Percentiles rank a stretch among this genome's conserved stretches.
phyloP scores from a whole-genome alignment of 441 rosid genomes.

The Adansonia gregorii region DNA sequence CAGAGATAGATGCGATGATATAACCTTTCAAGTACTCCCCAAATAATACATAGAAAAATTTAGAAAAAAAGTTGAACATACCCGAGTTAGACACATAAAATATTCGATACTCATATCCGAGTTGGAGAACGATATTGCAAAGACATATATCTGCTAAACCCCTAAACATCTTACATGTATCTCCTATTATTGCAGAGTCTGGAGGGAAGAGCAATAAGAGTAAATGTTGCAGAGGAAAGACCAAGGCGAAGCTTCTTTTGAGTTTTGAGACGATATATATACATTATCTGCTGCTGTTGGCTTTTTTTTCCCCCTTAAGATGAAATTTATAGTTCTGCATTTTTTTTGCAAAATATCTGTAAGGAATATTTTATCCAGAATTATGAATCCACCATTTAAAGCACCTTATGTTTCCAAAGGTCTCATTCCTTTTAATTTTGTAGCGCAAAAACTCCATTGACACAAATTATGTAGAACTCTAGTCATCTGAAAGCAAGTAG shows the following conservation, averaged over 20 bases:
- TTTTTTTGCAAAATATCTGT: conserved; percentile 16
- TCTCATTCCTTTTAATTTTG: no score
- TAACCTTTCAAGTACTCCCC: no score
- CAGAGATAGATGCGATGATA: no score
- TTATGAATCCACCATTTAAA: conserved; percentile 1
- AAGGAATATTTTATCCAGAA: conserved; percentile 8
- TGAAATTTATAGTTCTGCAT: conserved; percentile 32
- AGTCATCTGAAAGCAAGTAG: no score
- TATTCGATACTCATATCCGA: no score
- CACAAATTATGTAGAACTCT: no score
- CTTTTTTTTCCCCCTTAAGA: conserved; percentile 11
- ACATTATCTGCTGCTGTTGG: conserved; percentile 17
- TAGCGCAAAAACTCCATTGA: no score
- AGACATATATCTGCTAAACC: no score
- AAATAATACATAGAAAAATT: no score
- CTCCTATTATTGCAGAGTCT: conserved; percentile 41
- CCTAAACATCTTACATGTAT: neutral
- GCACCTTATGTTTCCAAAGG: neutral
- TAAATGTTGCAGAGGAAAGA: conserved; percentile 63
- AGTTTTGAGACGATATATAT: neutral
- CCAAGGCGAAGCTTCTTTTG: conserved; percentile 49
- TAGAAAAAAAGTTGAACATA: no score
- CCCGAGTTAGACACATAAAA: no score
- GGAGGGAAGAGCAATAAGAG: conserved; percentile 70
- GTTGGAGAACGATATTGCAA: no score